Percentiles rank a stretch among this genome's conserved stretches.
phyloP scores from a whole-genome alignment of 768 basidiomycete species.

The Lentinula lateritia region DNA sequence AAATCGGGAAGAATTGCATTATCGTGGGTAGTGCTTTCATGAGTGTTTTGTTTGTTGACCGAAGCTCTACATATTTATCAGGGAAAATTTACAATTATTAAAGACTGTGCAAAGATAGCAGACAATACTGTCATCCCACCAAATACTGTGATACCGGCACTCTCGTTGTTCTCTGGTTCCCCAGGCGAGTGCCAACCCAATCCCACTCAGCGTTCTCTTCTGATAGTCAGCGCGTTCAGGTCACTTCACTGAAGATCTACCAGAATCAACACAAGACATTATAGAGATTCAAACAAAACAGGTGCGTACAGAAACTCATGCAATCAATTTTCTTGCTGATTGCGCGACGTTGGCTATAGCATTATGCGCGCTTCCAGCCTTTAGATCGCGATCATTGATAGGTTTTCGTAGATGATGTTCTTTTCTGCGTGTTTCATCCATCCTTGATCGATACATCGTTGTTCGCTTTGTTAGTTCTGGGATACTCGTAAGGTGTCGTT shows the following conservation, averaged over 20 bases:
- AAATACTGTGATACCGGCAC: conserved; percentile 87
- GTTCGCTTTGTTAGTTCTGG: too few relatives aligned
- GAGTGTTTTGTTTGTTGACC: neutral
- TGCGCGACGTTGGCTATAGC: neutral
- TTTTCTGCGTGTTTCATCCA: neutral
- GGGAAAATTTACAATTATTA: conserved; percentile 97
- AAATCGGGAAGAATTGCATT: conserved; percentile 93
- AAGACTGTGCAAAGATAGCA: conserved; percentile 87
- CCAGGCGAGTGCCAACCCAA: conserved; percentile 54
- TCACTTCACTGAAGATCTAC: conserved; percentile 75
- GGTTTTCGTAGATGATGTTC: neutral
- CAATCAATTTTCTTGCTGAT: neutral
- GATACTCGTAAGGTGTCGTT: too few relatives aligned
- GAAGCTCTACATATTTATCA: conserved; percentile 25
- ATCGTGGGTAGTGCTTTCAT: conserved; percentile 52
- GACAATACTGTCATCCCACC: conserved; percentile 89
- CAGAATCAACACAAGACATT: conserved; percentile 92
- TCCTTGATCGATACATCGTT: too few relatives aligned
- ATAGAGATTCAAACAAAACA: conserved; percentile 83
- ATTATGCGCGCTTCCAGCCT: conserved; percentile 8
- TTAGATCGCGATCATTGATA: conserved; percentile 1
- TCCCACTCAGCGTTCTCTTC: neutral
- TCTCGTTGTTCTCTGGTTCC: conserved; percentile 81
- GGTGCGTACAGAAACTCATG: neutral
- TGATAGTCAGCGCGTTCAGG: conserved; percentile 36